Base-by-base conservation (phyloP, 805 yeast species). In the Teunomyces kruisii region DNA sequence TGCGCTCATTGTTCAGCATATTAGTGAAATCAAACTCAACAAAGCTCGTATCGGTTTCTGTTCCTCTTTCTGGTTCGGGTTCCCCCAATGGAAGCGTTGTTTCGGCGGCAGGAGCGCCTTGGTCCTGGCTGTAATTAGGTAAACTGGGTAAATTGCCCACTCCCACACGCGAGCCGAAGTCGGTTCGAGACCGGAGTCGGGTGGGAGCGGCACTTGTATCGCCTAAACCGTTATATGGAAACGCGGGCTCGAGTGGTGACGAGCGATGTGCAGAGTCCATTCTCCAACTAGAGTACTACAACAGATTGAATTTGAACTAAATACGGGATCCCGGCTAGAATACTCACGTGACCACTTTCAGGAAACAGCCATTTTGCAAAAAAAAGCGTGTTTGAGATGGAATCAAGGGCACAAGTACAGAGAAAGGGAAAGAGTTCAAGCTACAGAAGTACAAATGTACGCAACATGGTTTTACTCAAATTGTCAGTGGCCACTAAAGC, bases 401-500 rank as follows among this genome's bases (percentile, higher is more conserved):
- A 12, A 8, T 12, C 4, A 19, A 12, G 22, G n/a, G 13, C 10
- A n/a, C n/a, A 9, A 13, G 9, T 13, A 28, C 31, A 28, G 13
- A 28, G 13, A 28, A 8, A 8, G 13, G 19, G 41, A 16, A n/a
- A n/a, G n/a, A n/a, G n/a, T n/a, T n/a, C n/a, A n/a, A n/a, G n/a
- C 33, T 28, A 39, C 40, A 38, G 3, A 22, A 9, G 26, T 19
- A 24, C 29, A 4, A 10, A 83, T 92, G 97, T 92, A 67, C 75
- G 96, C 97, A 83, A 89, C 96, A 92, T 91, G 98, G 98, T 91
- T 91, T 88, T 88, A 90, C 98, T 92, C 97, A 88, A 88, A 83
- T 94, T 96, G 85, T 84, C 81, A 92, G 77, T 61, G 82, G 95
- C 83, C 94, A 72, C 79, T 62, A 76, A 86, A 82, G 85, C 87